Percentiles rank a stretch among this genome's conserved stretches.
phyloP scores from a whole-genome alignment of 345 rosid genomes.

The Syzygium aromaticum region DNA sequence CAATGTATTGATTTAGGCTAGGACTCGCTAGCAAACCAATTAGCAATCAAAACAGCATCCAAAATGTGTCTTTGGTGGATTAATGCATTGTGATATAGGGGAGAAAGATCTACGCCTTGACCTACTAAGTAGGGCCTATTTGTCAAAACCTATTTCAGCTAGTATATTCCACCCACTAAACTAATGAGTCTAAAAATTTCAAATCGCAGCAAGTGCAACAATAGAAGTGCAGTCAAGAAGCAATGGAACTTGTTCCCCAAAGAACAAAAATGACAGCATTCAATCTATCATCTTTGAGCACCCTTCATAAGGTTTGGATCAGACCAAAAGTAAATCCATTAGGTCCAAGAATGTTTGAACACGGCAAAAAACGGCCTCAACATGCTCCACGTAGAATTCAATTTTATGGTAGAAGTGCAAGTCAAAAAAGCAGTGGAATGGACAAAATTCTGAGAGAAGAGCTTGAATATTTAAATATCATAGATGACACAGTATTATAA shows the following conservation, averaged over 20 bases:
- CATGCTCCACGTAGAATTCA: neutral
- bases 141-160: neutral
- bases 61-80: neutral
- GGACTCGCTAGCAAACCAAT: neutral
- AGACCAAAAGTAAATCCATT: neutral
- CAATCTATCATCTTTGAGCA: neutral
- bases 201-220: neutral
- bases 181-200: neutral
- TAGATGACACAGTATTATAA: neutral
- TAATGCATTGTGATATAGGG: neutral
- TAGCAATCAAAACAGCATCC: neutral
- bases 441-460: neutral
- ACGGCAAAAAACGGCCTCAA: neutral
- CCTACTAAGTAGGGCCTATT: neutral
- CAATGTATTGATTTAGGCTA: neutral
- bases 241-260: neutral
- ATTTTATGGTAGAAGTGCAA: neutral
- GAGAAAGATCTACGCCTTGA: neutral
- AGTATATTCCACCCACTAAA: neutral
- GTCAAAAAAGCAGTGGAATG: neutral
- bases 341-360: neutral
- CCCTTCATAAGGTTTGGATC: neutral
- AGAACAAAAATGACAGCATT: neutral
- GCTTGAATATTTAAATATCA: neutral
- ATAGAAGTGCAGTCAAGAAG: neutral